Percentiles rank a stretch among this genome's conserved stretches.
phyloP scores from a whole-genome alignment of 805 yeast species.

The Starmerella bombi region DNA sequence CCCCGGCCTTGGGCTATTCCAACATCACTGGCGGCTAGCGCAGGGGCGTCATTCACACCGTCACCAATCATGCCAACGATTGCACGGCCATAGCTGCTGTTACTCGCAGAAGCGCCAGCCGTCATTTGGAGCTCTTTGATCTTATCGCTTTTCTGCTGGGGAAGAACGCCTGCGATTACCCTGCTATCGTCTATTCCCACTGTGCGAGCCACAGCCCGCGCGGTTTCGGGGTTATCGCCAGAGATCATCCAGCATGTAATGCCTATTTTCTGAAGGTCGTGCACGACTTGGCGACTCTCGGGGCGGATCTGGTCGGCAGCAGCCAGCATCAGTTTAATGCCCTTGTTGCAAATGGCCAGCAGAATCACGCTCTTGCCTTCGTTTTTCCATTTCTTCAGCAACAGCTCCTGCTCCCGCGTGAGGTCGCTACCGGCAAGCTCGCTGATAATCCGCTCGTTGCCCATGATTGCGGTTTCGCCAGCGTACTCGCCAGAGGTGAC shows the following conservation, averaged over 20 bases:
- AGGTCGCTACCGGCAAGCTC: slow-evolving; percentile 36
- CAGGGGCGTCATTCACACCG: slow-evolving; percentile 76
- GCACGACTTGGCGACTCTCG: slow-evolving; percentile 44
- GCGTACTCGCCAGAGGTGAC: slow-evolving; percentile 12
- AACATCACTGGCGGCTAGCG: slow-evolving; percentile 59
- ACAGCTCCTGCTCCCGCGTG: slow-evolving; percentile 25
- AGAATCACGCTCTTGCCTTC: slow-evolving; percentile 52
- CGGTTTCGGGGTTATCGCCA: slow-evolving; percentile 59
- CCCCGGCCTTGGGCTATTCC: slow-evolving; percentile 70
- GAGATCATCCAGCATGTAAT: slow-evolving; percentile 63
- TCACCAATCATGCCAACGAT: slow-evolving; percentile 72
- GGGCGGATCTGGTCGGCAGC: slow-evolving; percentile 43
- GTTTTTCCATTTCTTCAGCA: slow-evolving; percentile 42
- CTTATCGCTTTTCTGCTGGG: slow-evolving; percentile 55
- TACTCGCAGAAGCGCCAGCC: slow-evolving; percentile 24
- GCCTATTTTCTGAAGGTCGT: slow-evolving; percentile 29
- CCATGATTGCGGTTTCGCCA: slow-evolving; percentile 28
- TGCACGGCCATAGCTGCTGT: slow-evolving; percentile 22
- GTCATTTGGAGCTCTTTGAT: slow-evolving; percentile 42
- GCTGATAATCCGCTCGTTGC: slow-evolving; percentile 46
- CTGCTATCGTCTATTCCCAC: slow-evolving; percentile 41
- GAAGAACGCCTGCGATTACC: slow-evolving; percentile 59
- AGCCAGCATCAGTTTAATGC: slow-evolving; percentile 33
- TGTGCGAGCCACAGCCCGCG: slow-evolving; percentile 50
- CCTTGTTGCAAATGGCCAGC: slow-evolving; percentile 32